Evolutionary conservation across 2,329 filamentous ascomycete genomes (phyloP).

Genomic region (Periglandula ipomoeae): DNA sequence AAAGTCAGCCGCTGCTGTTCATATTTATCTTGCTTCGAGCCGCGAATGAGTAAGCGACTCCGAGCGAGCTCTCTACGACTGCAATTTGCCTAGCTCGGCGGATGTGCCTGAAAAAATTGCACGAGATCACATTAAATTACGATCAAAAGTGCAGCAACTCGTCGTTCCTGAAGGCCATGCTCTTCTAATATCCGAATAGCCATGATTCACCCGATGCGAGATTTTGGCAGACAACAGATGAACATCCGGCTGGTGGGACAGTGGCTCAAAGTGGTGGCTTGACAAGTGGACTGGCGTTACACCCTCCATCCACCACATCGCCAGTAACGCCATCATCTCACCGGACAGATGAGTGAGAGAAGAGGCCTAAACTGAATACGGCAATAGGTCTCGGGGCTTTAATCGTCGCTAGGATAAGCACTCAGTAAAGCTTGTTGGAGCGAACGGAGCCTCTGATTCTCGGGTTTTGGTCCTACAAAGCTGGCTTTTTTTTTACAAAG

Average conservation of each 20-base stretch:
- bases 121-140: too few relatives aligned
- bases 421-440: background rate
- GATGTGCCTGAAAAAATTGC: too few relatives aligned
- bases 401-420: background rate
- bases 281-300: background rate
- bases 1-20: too few relatives aligned
- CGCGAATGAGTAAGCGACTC: too few relatives aligned
- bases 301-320: background rate
- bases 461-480: background rate
- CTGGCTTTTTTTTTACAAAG: background rate
- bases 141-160: too few relatives aligned
- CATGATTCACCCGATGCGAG: slow-evolving; percentile 1
- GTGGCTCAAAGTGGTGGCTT: slow-evolving; percentile 1
- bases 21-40: too few relatives aligned
- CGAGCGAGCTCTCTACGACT: too few relatives aligned
- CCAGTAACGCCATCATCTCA: background rate
- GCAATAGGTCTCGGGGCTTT: background rate
- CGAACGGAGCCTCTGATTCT: background rate
- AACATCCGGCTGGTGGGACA: background rate
- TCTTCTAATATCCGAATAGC: background rate
- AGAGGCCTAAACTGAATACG: slow-evolving; percentile 2
- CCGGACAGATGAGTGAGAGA: slow-evolving; percentile 4
- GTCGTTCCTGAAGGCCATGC: too few relatives aligned
- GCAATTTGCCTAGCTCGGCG: too few relatives aligned
- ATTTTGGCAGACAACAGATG: background rate